These are phyloP conservation scores for Komagataella pastoris DNA, from an alignment of 805 yeast species.

Conservation along the genomic window DNA sequence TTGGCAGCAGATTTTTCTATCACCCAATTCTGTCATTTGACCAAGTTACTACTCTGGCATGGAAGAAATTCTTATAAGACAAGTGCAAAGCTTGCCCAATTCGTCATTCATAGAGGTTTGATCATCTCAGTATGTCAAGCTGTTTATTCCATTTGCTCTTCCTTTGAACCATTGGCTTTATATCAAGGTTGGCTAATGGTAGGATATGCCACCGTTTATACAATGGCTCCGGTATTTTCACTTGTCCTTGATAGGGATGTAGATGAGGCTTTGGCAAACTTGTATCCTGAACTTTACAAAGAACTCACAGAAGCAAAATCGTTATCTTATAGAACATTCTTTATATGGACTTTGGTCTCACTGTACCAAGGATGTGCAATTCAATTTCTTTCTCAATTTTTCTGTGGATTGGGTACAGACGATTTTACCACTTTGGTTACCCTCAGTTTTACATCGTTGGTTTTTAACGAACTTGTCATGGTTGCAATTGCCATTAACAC, in stretches of 20 bases:
- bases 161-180: slow-evolving; percentile 86
- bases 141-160: slow-evolving; percentile 73
- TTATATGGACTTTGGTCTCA: slow-evolving; percentile 82
- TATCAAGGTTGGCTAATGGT: slow-evolving; percentile 98
- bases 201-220: slow-evolving; percentile 92
- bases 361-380: slow-evolving; percentile 84
- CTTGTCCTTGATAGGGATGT: slow-evolving; percentile 86
- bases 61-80: slow-evolving; percentile 95
- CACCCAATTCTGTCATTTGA: slow-evolving; percentile 79
- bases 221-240: slow-evolving; percentile 97
- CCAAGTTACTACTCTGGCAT: slow-evolving; percentile 88
- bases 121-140: slow-evolving; percentile 93
- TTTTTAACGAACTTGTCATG: slow-evolving; percentile 84
- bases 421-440: slow-evolving; percentile 72
- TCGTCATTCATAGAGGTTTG: slow-evolving; percentile 92
- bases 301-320: slow-evolving; percentile 85
- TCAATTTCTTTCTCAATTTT: slow-evolving; percentile 68
- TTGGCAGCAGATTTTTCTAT: slow-evolving; percentile 94
- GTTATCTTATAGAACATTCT: slow-evolving; percentile 75
- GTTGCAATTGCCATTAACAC: slow-evolving; percentile 84
- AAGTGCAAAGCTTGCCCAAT: slow-evolving; percentile 89
- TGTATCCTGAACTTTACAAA: slow-evolving; percentile 90
- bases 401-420: slow-evolving; percentile 44
- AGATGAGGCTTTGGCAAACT: slow-evolving; percentile 72
- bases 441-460: slow-evolving; percentile 64